A percentile compares a stretch with the other conserved stretches of the same genome.
Conservation (phyloP, 345 rosid species). For the Punica granatum region DNA sequence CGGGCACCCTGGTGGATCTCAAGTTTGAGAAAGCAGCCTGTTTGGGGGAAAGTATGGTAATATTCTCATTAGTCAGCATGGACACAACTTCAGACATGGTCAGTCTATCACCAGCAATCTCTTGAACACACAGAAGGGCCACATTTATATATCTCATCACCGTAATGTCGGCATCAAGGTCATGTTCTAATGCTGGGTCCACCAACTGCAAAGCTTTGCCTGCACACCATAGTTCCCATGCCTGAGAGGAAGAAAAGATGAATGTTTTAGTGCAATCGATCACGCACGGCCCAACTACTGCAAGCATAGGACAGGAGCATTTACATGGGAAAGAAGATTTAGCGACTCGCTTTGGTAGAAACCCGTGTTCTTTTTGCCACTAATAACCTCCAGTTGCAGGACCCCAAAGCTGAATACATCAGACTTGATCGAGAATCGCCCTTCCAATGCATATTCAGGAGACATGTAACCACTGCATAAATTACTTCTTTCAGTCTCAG, state of each 20-base stretch:
- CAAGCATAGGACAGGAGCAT: too few species aligned
- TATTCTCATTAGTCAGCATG: constrained; percentile 18
- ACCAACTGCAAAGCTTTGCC: constrained; percentile 13
- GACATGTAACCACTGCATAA: constrained; percentile 19
- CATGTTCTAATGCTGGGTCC: neutral
- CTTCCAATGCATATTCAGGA: constrained; percentile 21
- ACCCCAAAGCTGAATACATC: constrained; percentile 31
- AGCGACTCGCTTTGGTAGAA: constrained; percentile 12
- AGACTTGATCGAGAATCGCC: constrained; percentile 18
- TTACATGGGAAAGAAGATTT: constrained; percentile 24
- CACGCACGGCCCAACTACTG: too few species aligned
- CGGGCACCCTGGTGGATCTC: neutral
- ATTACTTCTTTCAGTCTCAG: too few species aligned
- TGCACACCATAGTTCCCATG: constrained; percentile 25
- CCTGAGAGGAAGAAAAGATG: constrained; percentile 9
- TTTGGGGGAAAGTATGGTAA: constrained; percentile 13
- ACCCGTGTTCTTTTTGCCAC: constrained; percentile 25
- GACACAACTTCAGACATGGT: constrained; percentile 16
- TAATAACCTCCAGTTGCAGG: constrained; percentile 21
- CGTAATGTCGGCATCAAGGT: neutral
- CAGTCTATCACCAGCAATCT: constrained; percentile 20
- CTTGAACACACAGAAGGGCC: constrained; percentile 16
- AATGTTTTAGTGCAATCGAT: too few species aligned
- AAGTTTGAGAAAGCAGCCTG: constrained; percentile 16
- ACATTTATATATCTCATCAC: neutral